Conservation (phyloP, 2,329 filamentous ascomycete genomes). For the Fusarium begoniae region DNA sequence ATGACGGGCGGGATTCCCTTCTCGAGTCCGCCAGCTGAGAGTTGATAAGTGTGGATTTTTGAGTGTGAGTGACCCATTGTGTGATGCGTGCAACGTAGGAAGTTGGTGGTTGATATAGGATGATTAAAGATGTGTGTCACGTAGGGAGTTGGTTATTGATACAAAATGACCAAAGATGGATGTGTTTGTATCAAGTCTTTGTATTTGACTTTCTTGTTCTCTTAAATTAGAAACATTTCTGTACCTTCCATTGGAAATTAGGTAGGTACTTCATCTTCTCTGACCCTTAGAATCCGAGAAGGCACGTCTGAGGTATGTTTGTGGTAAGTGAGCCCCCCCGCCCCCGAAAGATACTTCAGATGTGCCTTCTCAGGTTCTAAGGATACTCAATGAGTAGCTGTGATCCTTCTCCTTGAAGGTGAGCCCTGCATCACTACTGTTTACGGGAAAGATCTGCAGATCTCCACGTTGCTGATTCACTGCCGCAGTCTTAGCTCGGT, state of each 20-base stretch:
- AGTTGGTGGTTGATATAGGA: not conserved
- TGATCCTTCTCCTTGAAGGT: not conserved
- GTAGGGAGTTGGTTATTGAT: not conserved
- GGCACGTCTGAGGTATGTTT: no score
- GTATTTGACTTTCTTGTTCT: not conserved
- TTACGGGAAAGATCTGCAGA: constrained; percentile 1
- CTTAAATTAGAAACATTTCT: not conserved
- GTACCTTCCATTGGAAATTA: not conserved
- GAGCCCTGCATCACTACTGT: constrained; percentile 8
- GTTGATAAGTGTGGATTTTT: constrained; percentile 8
- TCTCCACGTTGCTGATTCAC: constrained; percentile 9
- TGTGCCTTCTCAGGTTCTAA: no score
- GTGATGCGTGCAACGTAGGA: not conserved
- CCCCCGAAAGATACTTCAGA: no score
- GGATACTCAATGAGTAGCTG: not conserved
- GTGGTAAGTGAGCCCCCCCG: no score
- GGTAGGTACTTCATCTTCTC: not conserved
- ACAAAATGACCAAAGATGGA: not conserved
- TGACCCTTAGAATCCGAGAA: no score
- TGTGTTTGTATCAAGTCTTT: not conserved
- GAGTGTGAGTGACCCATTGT: constrained; percentile 33
- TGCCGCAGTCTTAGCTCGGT: not conserved
- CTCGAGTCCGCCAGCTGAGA: constrained; percentile 2
- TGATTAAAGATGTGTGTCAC: not conserved
- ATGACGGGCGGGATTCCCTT: constrained; percentile 18